Evolutionary conservation across 306 rosid species (phyloP), one percentile per base, ranked within the genome.

Genomic region (Hippophae rhamnoides): DNA sequence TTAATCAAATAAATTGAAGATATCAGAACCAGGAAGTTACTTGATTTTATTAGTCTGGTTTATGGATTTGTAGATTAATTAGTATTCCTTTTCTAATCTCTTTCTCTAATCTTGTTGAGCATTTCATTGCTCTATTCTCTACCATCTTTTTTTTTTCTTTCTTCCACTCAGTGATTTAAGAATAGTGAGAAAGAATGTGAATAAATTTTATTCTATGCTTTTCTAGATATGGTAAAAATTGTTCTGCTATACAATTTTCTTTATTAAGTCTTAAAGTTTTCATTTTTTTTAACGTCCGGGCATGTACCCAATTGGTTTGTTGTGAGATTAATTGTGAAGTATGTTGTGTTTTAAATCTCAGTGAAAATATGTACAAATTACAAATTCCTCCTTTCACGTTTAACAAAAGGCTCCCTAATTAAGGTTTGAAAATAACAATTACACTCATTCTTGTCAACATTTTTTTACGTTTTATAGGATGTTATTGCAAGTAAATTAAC

Each of bases 1-100:
- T 44, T 64, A 62, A 57, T 54, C 56, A 61, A 43, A 48, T 58
- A 61, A 54, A 27, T 53, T 51, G 62, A 52, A 54, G 63, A 31
- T 40, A 26, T 18, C 64, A 54, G 43, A 49, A 49, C 41, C 51
- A 38, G 11, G 14, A 27, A 23, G 43, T 47, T 38, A n/a, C 13
- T 14, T 41, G 10, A 14, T 41, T 41, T 10, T 62, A 8, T 8
- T 7, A 26, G 60, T 25, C 5, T 57, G 63, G 58, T 47, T 63
- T 52, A 53, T 43, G 60, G 60, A 56, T 57, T 11, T 55, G 23
- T 43, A 42, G 47, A 31, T 31, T 31, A 48, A 49, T 55, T 18
- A 31, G 4, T 31, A 31, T 52, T n/a, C 7, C 13, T 0, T 12
- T 12, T 44, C 13, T 59, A 11, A 14, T 42, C 13, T 50, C 27